phyloP scores from a whole-genome alignment of 1,139 yeast species.

The Taphrina flavorubra region DNA sequence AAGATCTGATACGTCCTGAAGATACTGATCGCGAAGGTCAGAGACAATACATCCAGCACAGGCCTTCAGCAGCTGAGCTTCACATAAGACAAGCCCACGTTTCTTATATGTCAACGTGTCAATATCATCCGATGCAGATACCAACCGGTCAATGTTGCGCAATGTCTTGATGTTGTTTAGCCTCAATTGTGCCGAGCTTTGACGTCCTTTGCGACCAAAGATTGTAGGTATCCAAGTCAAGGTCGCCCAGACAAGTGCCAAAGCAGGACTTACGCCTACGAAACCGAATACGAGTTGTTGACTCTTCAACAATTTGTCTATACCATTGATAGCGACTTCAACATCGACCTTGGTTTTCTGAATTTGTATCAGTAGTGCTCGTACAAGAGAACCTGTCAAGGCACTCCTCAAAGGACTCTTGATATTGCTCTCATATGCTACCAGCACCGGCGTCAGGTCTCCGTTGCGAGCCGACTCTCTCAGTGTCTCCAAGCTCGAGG shows the following conservation, averaged over 20 bases:
- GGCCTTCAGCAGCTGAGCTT: constrained; percentile 46
- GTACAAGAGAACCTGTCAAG: constrained; percentile 70
- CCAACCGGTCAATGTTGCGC: constrained; percentile 64
- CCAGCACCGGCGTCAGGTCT: constrained; percentile 78
- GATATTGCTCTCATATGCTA: constrained; percentile 77
- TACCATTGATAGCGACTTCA: constrained; percentile 84
- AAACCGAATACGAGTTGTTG: constrained; percentile 92
- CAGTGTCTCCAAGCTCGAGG: constrained; percentile 48
- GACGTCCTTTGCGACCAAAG: constrained; percentile 52
- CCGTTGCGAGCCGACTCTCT: constrained; percentile 60
- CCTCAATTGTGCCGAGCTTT: constrained; percentile 47
- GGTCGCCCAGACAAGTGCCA: constrained; percentile 62
- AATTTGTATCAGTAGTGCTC: constrained; percentile 81
- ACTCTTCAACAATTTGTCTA: constrained; percentile 83
- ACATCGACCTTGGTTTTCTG: constrained; percentile 97
- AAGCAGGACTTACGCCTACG: constrained; percentile 84
- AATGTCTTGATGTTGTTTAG: constrained; percentile 60
- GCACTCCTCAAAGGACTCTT: constrained; percentile 69
- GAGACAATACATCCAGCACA: constrained; percentile 42
- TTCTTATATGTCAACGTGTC: constrained; percentile 46
- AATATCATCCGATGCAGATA: constrained; percentile 50
- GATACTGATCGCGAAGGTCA: constrained; percentile 45
- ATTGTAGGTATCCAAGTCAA: constrained; percentile 47
- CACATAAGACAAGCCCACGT: constrained; percentile 48
- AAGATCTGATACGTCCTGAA: constrained; percentile 46